phyloP scores from a whole-genome alignment of 164 flowering plant species.

The Magnolia changhungtana region DNA sequence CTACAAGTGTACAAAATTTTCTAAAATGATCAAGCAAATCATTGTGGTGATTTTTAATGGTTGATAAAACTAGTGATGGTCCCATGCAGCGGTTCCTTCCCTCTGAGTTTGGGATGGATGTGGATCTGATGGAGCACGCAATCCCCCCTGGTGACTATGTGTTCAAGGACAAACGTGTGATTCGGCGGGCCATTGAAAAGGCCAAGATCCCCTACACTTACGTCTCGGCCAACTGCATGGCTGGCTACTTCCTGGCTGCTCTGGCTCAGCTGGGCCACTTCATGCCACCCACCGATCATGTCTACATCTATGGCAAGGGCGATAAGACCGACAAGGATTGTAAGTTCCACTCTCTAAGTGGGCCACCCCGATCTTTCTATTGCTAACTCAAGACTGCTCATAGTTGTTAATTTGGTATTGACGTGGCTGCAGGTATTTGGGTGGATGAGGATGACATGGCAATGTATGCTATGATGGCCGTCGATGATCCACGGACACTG shows the following conservation, averaged over 20 bases:
- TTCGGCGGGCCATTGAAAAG: constrained; percentile 26
- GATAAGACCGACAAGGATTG: constrained; percentile 22
- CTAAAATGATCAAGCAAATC: too few species aligned
- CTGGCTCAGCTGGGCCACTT: constrained; percentile 25
- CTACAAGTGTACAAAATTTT: too few species aligned
- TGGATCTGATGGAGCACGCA: constrained; percentile 31
- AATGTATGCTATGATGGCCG: not conserved
- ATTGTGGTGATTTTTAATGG: too few species aligned
- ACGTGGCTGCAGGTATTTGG: constrained; percentile 8
- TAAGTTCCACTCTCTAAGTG: not conserved
- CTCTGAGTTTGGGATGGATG: constrained; percentile 41
- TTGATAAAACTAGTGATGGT: too few species aligned
- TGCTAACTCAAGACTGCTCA: not conserved
- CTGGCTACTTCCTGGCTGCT: constrained; percentile 17
- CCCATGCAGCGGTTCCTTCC: constrained; percentile 25
- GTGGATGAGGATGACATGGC: constrained; percentile 15
- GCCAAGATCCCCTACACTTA: constrained; percentile 29
- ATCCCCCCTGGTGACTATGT: constrained; percentile 25
- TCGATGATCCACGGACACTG: constrained; percentile 8
- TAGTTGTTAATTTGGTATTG: not conserved
- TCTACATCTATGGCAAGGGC: constrained; percentile 30
- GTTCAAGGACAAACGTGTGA: constrained; percentile 22
- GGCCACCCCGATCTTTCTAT: not conserved
- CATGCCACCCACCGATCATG: constrained; percentile 32
- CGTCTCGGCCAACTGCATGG: constrained; percentile 25